A percentile compares a stretch with the other conserved stretches of the same genome.
These are phyloP conservation scores for Triadica sebifera DNA, from an alignment of 345 rosid species.

Conservation along the genomic window DNA sequence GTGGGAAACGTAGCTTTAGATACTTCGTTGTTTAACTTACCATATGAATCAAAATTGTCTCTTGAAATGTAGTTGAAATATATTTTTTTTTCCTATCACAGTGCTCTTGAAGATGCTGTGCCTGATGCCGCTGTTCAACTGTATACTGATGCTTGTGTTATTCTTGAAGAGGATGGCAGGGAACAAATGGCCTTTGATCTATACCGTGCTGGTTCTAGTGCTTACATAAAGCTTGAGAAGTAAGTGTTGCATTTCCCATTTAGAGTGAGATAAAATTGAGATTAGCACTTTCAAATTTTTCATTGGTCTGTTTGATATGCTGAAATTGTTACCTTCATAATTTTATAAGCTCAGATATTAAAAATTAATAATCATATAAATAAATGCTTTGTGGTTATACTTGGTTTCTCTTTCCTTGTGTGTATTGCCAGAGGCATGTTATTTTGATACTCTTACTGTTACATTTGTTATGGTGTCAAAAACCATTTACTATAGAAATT, in stretches of 20 bases:
- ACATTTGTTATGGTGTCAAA: not conserved
- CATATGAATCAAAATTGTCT: not conserved
- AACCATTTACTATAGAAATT: not conserved
- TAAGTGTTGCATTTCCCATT: conserved; percentile 34
- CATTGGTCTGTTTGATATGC: conserved; percentile 13
- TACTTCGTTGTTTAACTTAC: not conserved
- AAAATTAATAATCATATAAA: not conserved
- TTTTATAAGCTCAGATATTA: not conserved
- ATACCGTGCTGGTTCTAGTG: conserved; percentile 66
- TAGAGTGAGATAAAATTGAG: not conserved
- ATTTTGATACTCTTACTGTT: not conserved
- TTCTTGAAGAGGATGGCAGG: conserved; percentile 96
- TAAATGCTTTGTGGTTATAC: not conserved
- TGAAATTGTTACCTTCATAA: not conserved
- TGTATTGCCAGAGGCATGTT: not conserved
- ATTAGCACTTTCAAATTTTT: not conserved
- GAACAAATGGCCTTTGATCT: conserved; percentile 98
- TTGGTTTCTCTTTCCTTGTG: not conserved
- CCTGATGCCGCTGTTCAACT: conserved; percentile 81
- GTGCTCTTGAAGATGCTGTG: conserved; percentile 73
- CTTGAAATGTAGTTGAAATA: conserved; percentile 3
- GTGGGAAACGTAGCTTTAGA: not conserved
- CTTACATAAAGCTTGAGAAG: conserved; percentile 86
- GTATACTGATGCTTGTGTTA: conserved; percentile 72
- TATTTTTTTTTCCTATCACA: conserved; percentile 22